Evolutionary conservation across 2,329 filamentous ascomycete species (phyloP), one percentile per base, ranked within the genome.

Genomic region (Diatrype stigma): DNA sequence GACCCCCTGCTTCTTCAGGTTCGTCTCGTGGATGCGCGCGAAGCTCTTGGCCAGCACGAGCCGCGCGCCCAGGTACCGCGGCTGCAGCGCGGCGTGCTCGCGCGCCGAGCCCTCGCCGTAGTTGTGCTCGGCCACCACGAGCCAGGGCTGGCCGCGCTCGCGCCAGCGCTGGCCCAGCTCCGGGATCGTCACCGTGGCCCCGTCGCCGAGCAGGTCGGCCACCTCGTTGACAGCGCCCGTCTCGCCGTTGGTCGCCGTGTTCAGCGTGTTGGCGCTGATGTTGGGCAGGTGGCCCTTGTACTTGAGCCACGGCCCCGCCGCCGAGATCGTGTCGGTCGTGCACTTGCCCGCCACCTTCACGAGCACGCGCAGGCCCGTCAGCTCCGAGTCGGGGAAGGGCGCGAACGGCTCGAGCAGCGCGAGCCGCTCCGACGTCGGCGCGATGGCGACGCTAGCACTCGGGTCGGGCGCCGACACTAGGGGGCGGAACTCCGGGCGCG

Each of bases 271-370:
- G 67, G 90, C 90, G 61, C 86, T 89, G 70, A 99, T 99, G 78
- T 99, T 99, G 70, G 94, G 90, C 56, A 99, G 83, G 72, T 99
- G 94, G 56, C 94, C 94, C 79, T 97, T 97, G 84, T 97, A 99
- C 74, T 97, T 97, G 60, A 99, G 83, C 93, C 93, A 97, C 16
- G 93, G 93, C 6, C 93, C 93, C 1, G 93, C 93, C 32, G 93
- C 93, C 35, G 92, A 97, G 72, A 99, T 99, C 62, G 94, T 97
- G 73, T 99, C 94, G 42, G 94, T 99, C 51, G 94, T 99, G 79
- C 94, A 99, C 75, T 99, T 96, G 58, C 94, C 94, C 57, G 92
- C 88, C 57, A 97, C 88, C 75, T 97, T 97, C 78, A 96, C 93
- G 16, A 99, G 86, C 17, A 99, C 91, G 47, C 85, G 85, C 45